Evolutionary conservation across 495 filamentous ascomycete genomes (phyloP), one percentile per base, ranked within the genome.

Genomic region (Penicillium longicatenatum): DNA sequence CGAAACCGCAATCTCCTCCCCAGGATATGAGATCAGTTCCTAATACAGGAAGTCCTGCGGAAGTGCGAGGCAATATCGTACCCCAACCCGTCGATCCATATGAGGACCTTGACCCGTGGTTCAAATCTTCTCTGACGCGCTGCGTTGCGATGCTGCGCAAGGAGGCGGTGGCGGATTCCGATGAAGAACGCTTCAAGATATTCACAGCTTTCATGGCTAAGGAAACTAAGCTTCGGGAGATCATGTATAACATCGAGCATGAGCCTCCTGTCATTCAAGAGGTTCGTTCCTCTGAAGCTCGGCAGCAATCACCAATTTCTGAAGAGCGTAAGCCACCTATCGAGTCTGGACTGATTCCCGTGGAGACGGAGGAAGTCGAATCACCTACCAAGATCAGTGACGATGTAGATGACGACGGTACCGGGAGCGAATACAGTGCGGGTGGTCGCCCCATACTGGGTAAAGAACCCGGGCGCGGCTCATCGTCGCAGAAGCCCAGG

Each of bases 111-210:
- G 79, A 82, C 41, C 75, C 79, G 2, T 82, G 79, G 80, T 80
- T 68, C 24, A 79, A 75, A 59, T 80, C 81, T 10, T 83, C 81
- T 44, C 57, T 83, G 33, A 72, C 74, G 26, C 78, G 81, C 21
- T 83, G 77, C 60, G 69, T 80, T 17, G 73, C 78, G 9, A 82
- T 82, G 78, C 60, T 83, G 21, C 78, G 75, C 24, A 81, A 83
- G 59, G 81, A 83, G 60, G 74, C 76, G 20, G 72, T 75, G 22
- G 79, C 77, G 11, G 73, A 79, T 46, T 76, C 73, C 3, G 78
- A 83, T 52, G 67, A 72, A 51, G 80, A 83, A 45, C 76, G 79
- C 30, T 74, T 75, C 53, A 77, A 78, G 51, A 75, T 82, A 26
- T 83, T 83, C 52, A 81, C 73, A 4, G 70, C 75, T 9, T 83